A percentile compares a stretch with the other conserved stretches of the same genome.
Evolutionary conservation across 352 stramenopile species (phyloP).

Genomic region (Phytopythium mirpurense): DNA sequence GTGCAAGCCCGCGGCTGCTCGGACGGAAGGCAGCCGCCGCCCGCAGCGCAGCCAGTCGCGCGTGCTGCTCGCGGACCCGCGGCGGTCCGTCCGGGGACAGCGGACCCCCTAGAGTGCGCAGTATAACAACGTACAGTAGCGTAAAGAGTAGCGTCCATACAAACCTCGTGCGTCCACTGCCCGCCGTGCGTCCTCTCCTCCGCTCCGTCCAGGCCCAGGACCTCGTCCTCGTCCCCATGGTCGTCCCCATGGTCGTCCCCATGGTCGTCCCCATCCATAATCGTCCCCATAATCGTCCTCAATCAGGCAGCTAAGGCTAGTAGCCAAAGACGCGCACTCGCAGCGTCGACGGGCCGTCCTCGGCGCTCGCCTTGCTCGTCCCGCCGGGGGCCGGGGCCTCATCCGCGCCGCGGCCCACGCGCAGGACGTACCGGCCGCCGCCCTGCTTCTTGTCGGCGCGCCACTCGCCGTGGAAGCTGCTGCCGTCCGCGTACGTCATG

Average conservation of each 20-base stretch:
- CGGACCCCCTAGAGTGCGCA: not conserved
- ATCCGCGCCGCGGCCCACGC: no score
- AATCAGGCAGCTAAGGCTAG: no score
- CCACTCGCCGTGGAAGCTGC: slow-evolving; percentile 85
- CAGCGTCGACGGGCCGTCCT: no score
- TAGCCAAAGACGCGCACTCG: no score
- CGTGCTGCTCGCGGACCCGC: not conserved
- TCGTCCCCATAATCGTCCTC: slow-evolving; percentile 23
- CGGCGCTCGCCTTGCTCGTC: no score
- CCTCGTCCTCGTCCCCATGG: slow-evolving; percentile 37
- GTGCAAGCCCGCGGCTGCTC: not conserved
- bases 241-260: slow-evolving; percentile 5
- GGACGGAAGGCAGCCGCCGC: not conserved
- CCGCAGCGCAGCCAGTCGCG: not conserved
- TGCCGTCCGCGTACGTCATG: slow-evolving; percentile 80
- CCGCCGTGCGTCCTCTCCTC: not conserved
- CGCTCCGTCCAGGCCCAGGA: slow-evolving; percentile 53
- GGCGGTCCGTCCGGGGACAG: not conserved
- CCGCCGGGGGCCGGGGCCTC: no score
- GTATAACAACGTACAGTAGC: no score
- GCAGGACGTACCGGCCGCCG: slow-evolving; percentile 62
- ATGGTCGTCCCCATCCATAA: slow-evolving; percentile 18
- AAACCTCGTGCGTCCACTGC: not conserved
- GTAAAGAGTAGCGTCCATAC: not conserved
- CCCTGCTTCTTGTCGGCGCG: slow-evolving; percentile 83